Evolutionary conservation across 768 basidiomycete species (phyloP), one percentile per base, ranked within the genome.

Genomic region (Mycena latifolia): DNA sequence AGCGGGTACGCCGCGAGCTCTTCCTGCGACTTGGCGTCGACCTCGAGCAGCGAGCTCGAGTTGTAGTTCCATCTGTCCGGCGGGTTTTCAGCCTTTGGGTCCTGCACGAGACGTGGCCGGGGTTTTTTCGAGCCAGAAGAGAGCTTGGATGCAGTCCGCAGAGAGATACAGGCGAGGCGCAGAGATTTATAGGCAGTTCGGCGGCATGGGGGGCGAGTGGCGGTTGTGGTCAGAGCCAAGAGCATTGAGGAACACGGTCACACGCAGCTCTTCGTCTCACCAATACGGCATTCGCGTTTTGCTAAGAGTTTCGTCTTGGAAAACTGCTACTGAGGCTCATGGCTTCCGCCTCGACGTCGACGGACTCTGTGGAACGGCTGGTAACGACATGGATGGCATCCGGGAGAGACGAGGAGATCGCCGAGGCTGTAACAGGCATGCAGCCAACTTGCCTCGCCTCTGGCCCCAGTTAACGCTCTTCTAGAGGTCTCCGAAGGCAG

Each of bases 31-130:
- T 82, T 35, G 84, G 53, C 31, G 58, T 66, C 65, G 33, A 39
- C 81, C 39, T 85, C 81, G 73, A 92, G 87, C 37, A 86, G 85
- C 60, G 88, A 79, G 45, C 82, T 81, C 18, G 80, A 75, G 74
- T 94, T 94, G 79, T 92, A 95, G 79, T 95, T 95, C 86, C 91
- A 89, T 77, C 87, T 91, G 74, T 92, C 89, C 59, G 76, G 67
- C n/a, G 66, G 67, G 50, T 74, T 75, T 9, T 61, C 55, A 17
- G 79, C 76, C 48, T 79, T 77, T 33, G 73, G 71, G 18, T 45
- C 37, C 61, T 54, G 33, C 27, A 50, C 33, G 1, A 67, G 37
- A 1, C 55, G 57, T 46, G 53, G 43, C 43, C 48, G 65, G 5
- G 55, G 62, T 48, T 67, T 67, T 29, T 61, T 57, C 25, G 66